Percentiles rank a stretch among this genome's conserved stretches.
phyloP scores from a whole-genome alignment of 2,329 filamentous ascomycete species.

The Sporothrix mexicana region DNA sequence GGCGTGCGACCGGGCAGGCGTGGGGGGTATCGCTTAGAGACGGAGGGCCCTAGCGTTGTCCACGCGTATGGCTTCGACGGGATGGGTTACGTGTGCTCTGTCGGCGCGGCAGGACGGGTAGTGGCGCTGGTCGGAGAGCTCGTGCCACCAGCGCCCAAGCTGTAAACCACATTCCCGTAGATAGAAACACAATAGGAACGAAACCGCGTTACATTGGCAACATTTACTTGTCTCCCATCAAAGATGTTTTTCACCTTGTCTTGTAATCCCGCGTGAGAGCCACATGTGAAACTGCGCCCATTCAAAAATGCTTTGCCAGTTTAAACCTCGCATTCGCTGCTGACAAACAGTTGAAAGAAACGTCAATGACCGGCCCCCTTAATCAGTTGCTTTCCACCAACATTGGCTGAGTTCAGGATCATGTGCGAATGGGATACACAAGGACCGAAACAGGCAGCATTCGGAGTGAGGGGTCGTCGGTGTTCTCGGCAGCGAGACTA shows the following conservation, averaged over 20 bases:
- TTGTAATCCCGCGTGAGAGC: too few relatives aligned
- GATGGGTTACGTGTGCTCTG: constrained; percentile 27
- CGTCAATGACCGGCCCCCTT: not conserved
- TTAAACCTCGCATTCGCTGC: too few relatives aligned
- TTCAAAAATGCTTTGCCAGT: constrained; percentile 2
- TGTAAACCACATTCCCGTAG: constrained; percentile 5
- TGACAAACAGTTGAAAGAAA: not conserved
- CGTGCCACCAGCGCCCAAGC: not conserved
- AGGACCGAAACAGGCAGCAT: constrained; percentile 10
- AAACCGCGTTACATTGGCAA: not conserved
- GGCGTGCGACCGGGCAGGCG: constrained; percentile 23
- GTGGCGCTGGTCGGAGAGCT: constrained; percentile 23
- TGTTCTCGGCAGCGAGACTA: constrained; percentile 5
- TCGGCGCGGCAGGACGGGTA: constrained; percentile 27
- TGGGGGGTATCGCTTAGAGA: constrained; percentile 26
- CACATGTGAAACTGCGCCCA: constrained; percentile 10
- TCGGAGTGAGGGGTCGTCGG: constrained; percentile 5
- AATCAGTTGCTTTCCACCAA: not conserved
- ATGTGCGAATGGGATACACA: not conserved
- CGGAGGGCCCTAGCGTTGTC: constrained; percentile 12
- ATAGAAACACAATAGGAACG: not conserved
- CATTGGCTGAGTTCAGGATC: not conserved
- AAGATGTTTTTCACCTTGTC: not conserved
- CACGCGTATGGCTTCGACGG: constrained; percentile 31
- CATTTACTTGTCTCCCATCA: constrained; percentile 12